Percentiles rank a stretch among this genome's conserved stretches.
Evolutionary conservation across 148 eudicot genomes (phyloP).

Genomic region (Dysphania ambrosioides): DNA sequence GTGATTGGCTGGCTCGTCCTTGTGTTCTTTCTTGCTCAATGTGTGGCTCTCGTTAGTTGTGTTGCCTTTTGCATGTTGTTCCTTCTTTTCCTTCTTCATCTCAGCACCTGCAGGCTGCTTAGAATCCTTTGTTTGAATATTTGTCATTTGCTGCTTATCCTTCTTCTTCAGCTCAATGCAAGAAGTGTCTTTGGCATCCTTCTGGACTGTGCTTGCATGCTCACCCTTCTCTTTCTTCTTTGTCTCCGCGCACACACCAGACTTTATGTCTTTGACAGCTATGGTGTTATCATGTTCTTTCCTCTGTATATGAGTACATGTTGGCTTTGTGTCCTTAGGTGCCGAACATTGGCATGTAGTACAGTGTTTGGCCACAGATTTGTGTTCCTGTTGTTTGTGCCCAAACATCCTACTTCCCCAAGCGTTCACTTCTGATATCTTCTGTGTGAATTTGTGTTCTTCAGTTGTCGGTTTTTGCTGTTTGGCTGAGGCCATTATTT

Average conservation of each 20-base stretch:
- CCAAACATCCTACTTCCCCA: slow-evolving; percentile 38
- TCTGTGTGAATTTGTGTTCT: slow-evolving; percentile 28
- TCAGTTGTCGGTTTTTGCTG: slow-evolving; percentile 35
- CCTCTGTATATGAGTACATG: no score
- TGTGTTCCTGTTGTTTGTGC: slow-evolving; percentile 32
- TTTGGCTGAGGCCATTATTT: slow-evolving; percentile 39
- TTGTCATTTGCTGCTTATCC: slow-evolving; percentile 21
- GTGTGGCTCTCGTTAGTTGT: slow-evolving; percentile 9
- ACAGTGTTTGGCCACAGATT: slow-evolving; percentile 30
- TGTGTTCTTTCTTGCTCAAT: slow-evolving; percentile 20
- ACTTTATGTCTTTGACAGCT: no score
- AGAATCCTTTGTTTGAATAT: background rate
- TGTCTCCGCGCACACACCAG: background rate
- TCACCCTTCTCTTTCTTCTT: slow-evolving; percentile 25
- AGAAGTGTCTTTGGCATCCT: slow-evolving; percentile 17
- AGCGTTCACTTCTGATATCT: slow-evolving; percentile 36
- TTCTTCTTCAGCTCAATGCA: slow-evolving; percentile 20
- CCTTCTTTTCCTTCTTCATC: slow-evolving; percentile 27
- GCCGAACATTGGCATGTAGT: slow-evolving; percentile 30
- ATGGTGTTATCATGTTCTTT: no score
- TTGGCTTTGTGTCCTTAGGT: slow-evolving; percentile 5
- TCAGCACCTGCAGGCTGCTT: slow-evolving; percentile 17
- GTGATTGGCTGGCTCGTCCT: slow-evolving; percentile 21
- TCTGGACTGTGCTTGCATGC: slow-evolving; percentile 6
- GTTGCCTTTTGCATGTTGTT: slow-evolving; percentile 15